phyloP scores from a whole-genome alignment of 768 basidiomycete species.

The Exsudoporus frostii region DNA sequence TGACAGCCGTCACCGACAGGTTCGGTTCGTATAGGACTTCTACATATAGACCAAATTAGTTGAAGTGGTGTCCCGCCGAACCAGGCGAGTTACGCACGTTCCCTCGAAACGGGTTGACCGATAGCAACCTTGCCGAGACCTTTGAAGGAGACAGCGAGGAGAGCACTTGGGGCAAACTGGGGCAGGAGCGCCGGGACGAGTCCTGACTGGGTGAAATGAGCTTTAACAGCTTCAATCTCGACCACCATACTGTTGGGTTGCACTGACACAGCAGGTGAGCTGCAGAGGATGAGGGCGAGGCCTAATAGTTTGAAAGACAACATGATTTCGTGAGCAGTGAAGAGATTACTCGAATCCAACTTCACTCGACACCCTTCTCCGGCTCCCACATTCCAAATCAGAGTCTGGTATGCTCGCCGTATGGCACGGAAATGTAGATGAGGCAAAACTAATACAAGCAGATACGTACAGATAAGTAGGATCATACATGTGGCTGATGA shows the following conservation, averaged over 20 bases:
- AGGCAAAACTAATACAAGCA: conserved; percentile 28
- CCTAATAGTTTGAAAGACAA: conserved; percentile 4
- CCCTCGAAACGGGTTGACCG: conserved; percentile 56
- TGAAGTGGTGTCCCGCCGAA: background rate
- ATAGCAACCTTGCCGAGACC: conserved; percentile 49
- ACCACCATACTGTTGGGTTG: conserved; percentile 43
- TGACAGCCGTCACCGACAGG: conserved; percentile 49
- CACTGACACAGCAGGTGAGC: conserved; percentile 38
- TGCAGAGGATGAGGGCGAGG: conserved; percentile 36
- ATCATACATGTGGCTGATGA: conserved; percentile 22
- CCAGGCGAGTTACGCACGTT: conserved; percentile 42
- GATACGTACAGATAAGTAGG: conserved; percentile 35
- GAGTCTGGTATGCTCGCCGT: conserved; percentile 20
- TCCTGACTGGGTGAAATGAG: conserved; percentile 59
- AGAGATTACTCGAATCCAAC: background rate
- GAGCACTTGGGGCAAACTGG: conserved; percentile 58
- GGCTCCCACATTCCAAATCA: conserved; percentile 20
- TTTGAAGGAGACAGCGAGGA: conserved; percentile 50
- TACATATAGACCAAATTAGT: conserved; percentile 26
- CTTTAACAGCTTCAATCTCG: conserved; percentile 58
- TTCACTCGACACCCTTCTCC: background rate
- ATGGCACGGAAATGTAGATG: conserved; percentile 10
- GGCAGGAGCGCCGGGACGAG: conserved; percentile 62
- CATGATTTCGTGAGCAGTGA: conserved; percentile 14
- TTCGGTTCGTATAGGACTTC: conserved; percentile 56